phyloP scores from a whole-genome alignment of 2,329 filamentous ascomycete species.

The Xylariaceae sp. region DNA sequence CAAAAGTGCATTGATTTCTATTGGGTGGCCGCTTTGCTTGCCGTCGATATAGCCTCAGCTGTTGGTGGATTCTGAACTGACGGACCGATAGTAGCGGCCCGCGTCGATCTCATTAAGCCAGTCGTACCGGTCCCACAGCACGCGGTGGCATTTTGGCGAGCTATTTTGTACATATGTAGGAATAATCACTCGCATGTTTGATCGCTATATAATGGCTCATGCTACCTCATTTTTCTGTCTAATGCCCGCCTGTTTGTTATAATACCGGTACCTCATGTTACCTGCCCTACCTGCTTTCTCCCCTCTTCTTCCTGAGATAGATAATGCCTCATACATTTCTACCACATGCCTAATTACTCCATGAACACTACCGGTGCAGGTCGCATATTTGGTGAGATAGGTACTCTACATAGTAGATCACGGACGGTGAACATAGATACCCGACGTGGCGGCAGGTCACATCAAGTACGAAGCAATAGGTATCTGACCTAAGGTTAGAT shows the following conservation, averaged over 20 bases:
- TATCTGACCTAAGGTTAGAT: no score
- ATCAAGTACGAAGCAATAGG: neutral
- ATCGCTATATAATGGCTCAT: neutral
- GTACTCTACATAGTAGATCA: neutral
- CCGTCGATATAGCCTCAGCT: neutral
- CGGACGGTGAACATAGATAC: neutral
- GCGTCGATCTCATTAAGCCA: neutral
- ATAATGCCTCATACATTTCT: neutral
- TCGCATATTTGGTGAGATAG: neutral
- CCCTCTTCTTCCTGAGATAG: no score
- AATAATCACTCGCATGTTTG: neutral
- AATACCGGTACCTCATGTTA: no score
- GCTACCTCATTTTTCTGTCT: neutral
- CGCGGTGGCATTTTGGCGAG: no score
- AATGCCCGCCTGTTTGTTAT: no score
- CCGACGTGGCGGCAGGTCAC: neutral
- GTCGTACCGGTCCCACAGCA: neutral
- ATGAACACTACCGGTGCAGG: neutral
- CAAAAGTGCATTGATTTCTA: neutral
- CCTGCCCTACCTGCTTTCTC: no score
- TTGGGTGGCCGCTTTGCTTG: neutral
- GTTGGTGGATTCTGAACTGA: neutral
- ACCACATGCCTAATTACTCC: neutral
- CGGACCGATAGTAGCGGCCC: neutral
- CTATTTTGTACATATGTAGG: no score